Percentiles rank a stretch among this genome's conserved stretches.
phyloP scores from a whole-genome alignment of 2,329 filamentous ascomycete genomes.

The Colletotrichum trifolii region DNA sequence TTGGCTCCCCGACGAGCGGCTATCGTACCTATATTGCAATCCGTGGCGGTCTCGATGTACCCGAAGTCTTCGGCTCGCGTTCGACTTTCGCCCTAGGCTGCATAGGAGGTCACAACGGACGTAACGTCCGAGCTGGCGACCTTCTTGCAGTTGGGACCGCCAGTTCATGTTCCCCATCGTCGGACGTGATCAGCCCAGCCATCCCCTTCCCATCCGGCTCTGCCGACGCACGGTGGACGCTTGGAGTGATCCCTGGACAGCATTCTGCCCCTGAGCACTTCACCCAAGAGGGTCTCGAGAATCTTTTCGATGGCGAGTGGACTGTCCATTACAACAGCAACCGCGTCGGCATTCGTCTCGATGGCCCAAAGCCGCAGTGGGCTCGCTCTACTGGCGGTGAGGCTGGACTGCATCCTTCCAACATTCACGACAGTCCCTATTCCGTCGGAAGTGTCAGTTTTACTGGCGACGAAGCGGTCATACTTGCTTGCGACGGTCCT shows the following conservation, averaged over 20 bases:
- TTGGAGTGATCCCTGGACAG: slow-evolving; percentile 52
- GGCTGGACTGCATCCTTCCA: slow-evolving; percentile 54
- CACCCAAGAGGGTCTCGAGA: slow-evolving; percentile 44
- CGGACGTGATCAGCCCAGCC: not conserved
- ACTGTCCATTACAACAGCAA: slow-evolving; percentile 54
- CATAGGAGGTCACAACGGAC: slow-evolving; percentile 48
- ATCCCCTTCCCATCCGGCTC: slow-evolving; percentile 41
- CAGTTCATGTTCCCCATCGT: not conserved
- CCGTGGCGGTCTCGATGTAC: slow-evolving; percentile 48
- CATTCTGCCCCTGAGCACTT: slow-evolving; percentile 53
- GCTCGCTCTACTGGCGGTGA: slow-evolving; percentile 49
- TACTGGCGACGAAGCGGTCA: slow-evolving; percentile 54
- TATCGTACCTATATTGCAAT: slow-evolving; percentile 49
- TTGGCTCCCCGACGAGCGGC: slow-evolving; percentile 43
- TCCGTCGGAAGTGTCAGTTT: slow-evolving; percentile 55
- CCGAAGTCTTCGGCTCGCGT: slow-evolving; percentile 46
- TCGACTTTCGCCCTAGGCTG: slow-evolving; percentile 47
- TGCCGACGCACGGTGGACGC: slow-evolving; percentile 41
- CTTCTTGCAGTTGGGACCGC: slow-evolving; percentile 40
- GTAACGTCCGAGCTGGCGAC: slow-evolving; percentile 45
- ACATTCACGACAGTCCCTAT: slow-evolving; percentile 53
- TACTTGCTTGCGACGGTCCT: slow-evolving; percentile 52
- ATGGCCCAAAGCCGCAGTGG: slow-evolving; percentile 51
- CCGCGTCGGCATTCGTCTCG: slow-evolving; percentile 51
- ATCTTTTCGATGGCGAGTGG: slow-evolving; percentile 50